Percentiles rank a stretch among this genome's conserved stretches.
Evolutionary conservation across 2,329 filamentous ascomycete genomes (phyloP).

Genomic region (Beauveria bassiana): DNA sequence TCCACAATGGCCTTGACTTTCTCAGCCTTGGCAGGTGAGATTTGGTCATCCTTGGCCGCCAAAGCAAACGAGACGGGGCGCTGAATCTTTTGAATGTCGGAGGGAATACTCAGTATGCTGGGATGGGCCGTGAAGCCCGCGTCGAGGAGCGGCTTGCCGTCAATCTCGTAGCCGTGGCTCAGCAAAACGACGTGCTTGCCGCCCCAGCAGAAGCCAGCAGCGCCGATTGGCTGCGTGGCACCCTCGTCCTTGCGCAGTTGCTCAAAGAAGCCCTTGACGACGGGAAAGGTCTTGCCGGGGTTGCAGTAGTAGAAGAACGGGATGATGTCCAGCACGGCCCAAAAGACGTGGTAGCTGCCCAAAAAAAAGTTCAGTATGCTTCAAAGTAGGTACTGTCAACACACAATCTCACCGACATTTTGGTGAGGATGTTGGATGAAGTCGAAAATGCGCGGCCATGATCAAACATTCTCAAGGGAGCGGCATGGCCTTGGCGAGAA

Average conservation of each 20-base stretch:
- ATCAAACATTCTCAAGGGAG: slow-evolving; percentile 24
- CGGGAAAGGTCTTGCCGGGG: slow-evolving; percentile 23
- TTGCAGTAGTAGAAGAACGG: slow-evolving; percentile 26
- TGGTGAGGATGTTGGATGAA: slow-evolving; percentile 17
- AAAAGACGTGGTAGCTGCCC: slow-evolving; percentile 20
- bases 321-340: slow-evolving; percentile 19
- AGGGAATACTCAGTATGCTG: slow-evolving; percentile 37
- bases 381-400: background rate
- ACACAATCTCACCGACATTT: slow-evolving; percentile 19
- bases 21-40: slow-evolving; percentile 26
- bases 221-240: slow-evolving; percentile 33
- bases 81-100: slow-evolving; percentile 36
- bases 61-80: slow-evolving; percentile 39
- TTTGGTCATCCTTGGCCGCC: slow-evolving; percentile 35
- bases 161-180: slow-evolving; percentile 27
- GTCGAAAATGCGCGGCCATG: slow-evolving; percentile 20
- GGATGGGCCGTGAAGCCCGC: slow-evolving; percentile 47
- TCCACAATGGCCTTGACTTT: slow-evolving; percentile 28
- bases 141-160: slow-evolving; percentile 36
- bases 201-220: slow-evolving; percentile 57
- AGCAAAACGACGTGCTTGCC: slow-evolving; percentile 47
- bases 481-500: slow-evolving; percentile 19
- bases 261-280: slow-evolving; percentile 30
- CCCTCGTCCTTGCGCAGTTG: slow-evolving; percentile 27
- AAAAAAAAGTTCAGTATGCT: background rate